These are phyloP conservation scores for Luvunga scandens DNA, from an alignment of 345 rosid species.

Conservation along the genomic window DNA sequence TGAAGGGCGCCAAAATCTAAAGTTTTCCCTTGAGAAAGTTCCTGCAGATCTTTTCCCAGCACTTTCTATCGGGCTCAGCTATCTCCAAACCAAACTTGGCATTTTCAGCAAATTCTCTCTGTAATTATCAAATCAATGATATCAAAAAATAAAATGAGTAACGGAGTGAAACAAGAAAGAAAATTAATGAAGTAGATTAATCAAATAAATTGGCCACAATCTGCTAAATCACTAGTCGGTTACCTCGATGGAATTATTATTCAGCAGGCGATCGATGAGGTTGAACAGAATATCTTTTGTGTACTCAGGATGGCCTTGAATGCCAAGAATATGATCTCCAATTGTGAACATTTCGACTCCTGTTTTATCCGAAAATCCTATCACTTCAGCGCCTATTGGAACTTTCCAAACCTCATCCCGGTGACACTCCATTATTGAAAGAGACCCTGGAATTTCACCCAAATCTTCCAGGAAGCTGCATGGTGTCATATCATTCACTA, in stretches of 20 bases:
- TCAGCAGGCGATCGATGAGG: conserved; percentile 75
- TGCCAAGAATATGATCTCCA: conserved; percentile 66
- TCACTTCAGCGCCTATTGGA: conserved; percentile 61
- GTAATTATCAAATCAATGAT: conserved; percentile 9
- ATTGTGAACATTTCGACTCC: conserved; percentile 69
- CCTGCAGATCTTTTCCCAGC: conserved; percentile 61
- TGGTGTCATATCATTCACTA: conserved; percentile 46
- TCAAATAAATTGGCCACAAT: too few relatives aligned
- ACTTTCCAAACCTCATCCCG: conserved; percentile 86
- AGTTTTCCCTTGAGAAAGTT: conserved; percentile 46
- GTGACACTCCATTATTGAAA: conserved; percentile 70
- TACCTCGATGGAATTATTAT: conserved; percentile 53
- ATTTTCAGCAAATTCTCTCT: conserved; percentile 45
- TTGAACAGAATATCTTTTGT: conserved; percentile 68
- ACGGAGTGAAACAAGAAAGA: background rate
- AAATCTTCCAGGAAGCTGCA: conserved; percentile 30
- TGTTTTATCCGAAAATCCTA: conserved; percentile 76
- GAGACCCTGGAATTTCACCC: conserved; percentile 38
- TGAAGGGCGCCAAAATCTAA: background rate
- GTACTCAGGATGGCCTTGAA: conserved; percentile 96
- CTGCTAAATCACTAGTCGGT: too few relatives aligned
- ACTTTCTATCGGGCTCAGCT: conserved; percentile 52
- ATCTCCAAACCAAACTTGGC: conserved; percentile 44
- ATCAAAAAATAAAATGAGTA: conserved; percentile 1
- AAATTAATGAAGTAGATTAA: background rate